A percentile compares a stretch with the other conserved stretches of the same genome.
These are phyloP conservation scores for Penicillium pulvis DNA, from an alignment of 495 filamentous ascomycete species.

Conservation along the genomic window DNA sequence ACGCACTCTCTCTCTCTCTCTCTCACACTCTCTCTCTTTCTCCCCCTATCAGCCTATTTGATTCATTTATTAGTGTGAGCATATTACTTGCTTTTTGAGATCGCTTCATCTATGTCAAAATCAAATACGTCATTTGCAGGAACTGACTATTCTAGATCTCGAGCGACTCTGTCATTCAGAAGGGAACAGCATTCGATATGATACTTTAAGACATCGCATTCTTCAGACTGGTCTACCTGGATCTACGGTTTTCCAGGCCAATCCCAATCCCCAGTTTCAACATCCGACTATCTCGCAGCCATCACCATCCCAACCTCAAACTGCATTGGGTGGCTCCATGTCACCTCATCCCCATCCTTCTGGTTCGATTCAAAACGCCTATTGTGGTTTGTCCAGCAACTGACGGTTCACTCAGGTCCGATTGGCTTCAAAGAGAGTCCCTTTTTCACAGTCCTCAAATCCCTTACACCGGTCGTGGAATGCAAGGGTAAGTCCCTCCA, in stretches of 20 bases:
- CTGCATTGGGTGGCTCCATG: slow-evolving; percentile 31
- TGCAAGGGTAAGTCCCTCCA: slow-evolving; percentile 64
- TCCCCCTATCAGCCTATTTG: neutral
- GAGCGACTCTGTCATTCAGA: slow-evolving; percentile 35
- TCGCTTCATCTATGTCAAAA: neutral
- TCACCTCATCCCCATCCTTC: slow-evolving; percentile 37
- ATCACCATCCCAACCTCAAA: slow-evolving; percentile 30
- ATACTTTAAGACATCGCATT: slow-evolving; percentile 36
- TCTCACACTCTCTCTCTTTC: slow-evolving; percentile 1
- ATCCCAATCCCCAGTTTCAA: slow-evolving; percentile 31
- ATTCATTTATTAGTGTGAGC: slow-evolving; percentile 11
- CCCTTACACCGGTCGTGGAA: slow-evolving; percentile 61
- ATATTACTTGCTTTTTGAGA: neutral
- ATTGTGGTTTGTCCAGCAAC: neutral
- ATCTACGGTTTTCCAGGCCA: slow-evolving; percentile 25
- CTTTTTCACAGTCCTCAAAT: slow-evolving; percentile 66
- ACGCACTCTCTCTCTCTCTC: neutral
- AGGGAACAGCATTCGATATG: slow-evolving; percentile 36
- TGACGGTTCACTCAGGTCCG: slow-evolving; percentile 27
- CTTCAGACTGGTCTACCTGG: slow-evolving; percentile 35
- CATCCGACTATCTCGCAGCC: slow-evolving; percentile 25
- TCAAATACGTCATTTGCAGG: neutral
- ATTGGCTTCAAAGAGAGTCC: slow-evolving; percentile 73
- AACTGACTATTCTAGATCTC: slow-evolving; percentile 30
- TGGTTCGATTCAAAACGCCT: slow-evolving; percentile 21